Base-by-base conservation (phyloP, 2,329 filamentous ascomycete species). In the Epichloe uncinata region DNA sequence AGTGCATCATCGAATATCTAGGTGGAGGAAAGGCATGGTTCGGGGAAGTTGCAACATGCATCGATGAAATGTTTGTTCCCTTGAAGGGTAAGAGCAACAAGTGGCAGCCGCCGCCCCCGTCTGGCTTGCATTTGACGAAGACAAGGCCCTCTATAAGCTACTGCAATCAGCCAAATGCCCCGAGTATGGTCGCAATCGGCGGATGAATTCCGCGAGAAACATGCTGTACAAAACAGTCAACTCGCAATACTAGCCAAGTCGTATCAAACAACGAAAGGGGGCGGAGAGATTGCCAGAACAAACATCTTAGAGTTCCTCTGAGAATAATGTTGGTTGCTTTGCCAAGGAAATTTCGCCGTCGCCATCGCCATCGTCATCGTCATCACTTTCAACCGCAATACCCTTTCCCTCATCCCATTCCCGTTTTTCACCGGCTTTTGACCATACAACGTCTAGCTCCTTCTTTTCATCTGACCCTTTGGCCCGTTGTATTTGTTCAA, bases 361-460 rank as follows among this genome's bases (percentile, higher is more conserved):
- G 3, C 47, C 48, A 13, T 42, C 38, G 3, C 47, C 48, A 13
- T 43, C 50, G 7, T 50, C 40, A 1, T 49, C 47, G 13, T 49
- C 59, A 4, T 47, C 47, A 20, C 15, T n/a, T 1, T 12, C 16
- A 42, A n/a, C 18, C 18, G 3, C 42, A 7, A 54, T 36, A 33
- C 42, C 61, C 58, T 82, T 82, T 42, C 75, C 77, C 12, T 69
- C 67, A 61, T 82, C 78, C 79, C 79, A 82, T 53, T 78, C 78
- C 35, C 79, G 66, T 54, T 72, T 66, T 56, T 91, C 82, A 1
- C 85, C 85, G 3, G 66, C 65, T 59, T 81, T 84, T 37, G 76
- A 73, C 88, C 88, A 95, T 47, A 71, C 77, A 3, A 94, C 82
- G 58, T 82, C 79, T 13, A 11, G 44, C 53, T 83, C 79, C 37